A percentile compares a stretch with the other conserved stretches of the same genome.
These are phyloP conservation scores for Tremella fuciformis DNA, from an alignment of 768 basidiomycete species.

Conservation along the genomic window DNA sequence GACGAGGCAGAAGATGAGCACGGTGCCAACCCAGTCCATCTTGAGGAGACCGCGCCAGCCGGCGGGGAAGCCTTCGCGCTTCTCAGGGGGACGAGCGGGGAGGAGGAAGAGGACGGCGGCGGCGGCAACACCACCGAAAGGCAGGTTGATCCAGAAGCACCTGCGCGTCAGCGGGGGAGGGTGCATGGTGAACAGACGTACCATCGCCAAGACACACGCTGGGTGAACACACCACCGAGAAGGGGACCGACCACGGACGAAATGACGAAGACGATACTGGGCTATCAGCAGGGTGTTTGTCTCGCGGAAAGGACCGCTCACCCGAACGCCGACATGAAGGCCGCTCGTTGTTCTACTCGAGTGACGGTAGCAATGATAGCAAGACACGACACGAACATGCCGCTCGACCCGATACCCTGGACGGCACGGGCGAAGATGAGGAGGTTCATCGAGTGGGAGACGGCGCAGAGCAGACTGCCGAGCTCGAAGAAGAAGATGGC, in stretches of 20 bases:
- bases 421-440: conserved; percentile 46
- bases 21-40: conserved; percentile 55
- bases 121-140: conserved; percentile 46
- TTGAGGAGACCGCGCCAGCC: conserved; percentile 25
- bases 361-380: conserved; percentile 51
- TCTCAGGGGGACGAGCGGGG: conserved; percentile 39
- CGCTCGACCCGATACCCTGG: conserved; percentile 36
- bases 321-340: conserved; percentile 47
- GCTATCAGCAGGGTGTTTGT: background rate
- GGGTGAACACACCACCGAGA: conserved; percentile 49
- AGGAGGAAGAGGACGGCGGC: conserved; percentile 51
- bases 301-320: conserved; percentile 6
- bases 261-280: conserved; percentile 38
- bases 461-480: conserved; percentile 50
- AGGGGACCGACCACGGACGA: conserved; percentile 50
- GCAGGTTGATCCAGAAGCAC: conserved; percentile 52
- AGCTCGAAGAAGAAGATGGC: conserved; percentile 52
- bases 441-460: conserved; percentile 41
- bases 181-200: conserved; percentile 1
- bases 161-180: conserved; percentile 22
- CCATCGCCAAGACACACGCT: conserved; percentile 52
- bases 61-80: conserved; percentile 6
- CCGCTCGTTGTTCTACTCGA: conserved; percentile 37
- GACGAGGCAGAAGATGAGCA: conserved; percentile 52
- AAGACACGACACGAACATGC: conserved; percentile 55